Evolutionary conservation across 2,329 filamentous ascomycete genomes (phyloP).

Genomic region (Claviceps sp.): DNA sequence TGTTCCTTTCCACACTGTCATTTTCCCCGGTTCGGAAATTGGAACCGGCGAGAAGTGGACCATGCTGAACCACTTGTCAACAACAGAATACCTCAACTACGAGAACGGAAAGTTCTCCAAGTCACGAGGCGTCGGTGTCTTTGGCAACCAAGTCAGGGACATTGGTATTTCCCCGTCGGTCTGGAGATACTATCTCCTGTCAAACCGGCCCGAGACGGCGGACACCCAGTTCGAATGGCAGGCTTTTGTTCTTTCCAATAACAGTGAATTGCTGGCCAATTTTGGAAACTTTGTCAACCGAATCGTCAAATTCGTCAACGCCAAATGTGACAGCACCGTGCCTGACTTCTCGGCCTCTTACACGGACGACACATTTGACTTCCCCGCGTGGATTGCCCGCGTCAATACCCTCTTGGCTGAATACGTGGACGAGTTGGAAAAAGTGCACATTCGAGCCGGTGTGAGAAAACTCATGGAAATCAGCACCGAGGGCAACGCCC

Average conservation of each 20-base stretch:
- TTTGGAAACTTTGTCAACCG: conserved; percentile 64
- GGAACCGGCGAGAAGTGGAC: conserved; percentile 82
- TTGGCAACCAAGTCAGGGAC: conserved; percentile 77
- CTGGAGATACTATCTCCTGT: conserved; percentile 87
- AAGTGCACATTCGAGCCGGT: conserved; percentile 55
- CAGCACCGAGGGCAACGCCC: conserved; percentile 40
- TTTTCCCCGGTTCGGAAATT: conserved; percentile 79
- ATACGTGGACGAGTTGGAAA: conserved; percentile 57
- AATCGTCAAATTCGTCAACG: conserved; percentile 61
- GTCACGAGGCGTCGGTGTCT: conserved; percentile 77
- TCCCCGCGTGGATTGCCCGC: conserved; percentile 10
- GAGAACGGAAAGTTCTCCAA: conserved; percentile 89
- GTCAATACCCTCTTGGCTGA: conserved; percentile 48
- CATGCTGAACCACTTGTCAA: conserved; percentile 74
- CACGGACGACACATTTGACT: conserved; percentile 39
- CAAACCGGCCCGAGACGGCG: conserved; percentile 69
- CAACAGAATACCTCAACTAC: conserved; percentile 78
- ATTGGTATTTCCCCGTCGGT: conserved; percentile 75
- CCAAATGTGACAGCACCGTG: conserved; percentile 58
- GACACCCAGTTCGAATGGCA: conserved; percentile 88
- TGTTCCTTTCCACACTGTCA: conserved; percentile 63
- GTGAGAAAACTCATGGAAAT: conserved; percentile 53
- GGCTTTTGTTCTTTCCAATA: conserved; percentile 71
- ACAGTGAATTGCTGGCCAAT: conserved; percentile 72
- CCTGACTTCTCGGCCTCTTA: conserved; percentile 46